phyloP scores from a whole-genome alignment of 345 rosid genomes.

The Noccaea bulbosa region DNA sequence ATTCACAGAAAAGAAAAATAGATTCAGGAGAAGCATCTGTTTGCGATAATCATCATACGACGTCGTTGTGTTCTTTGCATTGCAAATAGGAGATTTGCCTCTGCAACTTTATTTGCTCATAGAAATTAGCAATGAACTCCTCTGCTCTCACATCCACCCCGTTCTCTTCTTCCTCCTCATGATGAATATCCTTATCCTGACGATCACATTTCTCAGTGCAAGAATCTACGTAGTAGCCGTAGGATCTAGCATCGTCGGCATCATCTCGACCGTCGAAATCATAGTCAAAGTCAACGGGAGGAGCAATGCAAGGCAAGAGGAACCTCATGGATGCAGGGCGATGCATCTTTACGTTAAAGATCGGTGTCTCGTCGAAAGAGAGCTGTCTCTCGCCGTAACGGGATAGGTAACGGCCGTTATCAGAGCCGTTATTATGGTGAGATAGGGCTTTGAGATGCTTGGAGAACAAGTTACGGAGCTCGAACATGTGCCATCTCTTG shows the following conservation, averaged over 20 bases:
- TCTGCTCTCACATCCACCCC: constrained; percentile 85
- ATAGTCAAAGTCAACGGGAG: constrained; percentile 63
- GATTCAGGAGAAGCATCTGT: not conserved
- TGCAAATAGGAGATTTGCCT: constrained; percentile 72
- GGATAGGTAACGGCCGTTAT: constrained; percentile 33
- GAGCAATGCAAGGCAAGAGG: constrained; percentile 76
- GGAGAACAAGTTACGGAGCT: constrained; percentile 54
- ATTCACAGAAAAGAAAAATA: not conserved
- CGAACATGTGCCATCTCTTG: constrained; percentile 57
- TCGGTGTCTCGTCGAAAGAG: constrained; percentile 81
- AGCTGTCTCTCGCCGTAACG: constrained; percentile 67
- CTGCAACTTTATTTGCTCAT: constrained; percentile 74
- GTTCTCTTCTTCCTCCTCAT: constrained; percentile 50
- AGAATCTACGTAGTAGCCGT: constrained; percentile 36
- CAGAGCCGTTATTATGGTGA: constrained; percentile 20
- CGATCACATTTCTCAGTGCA: constrained; percentile 27
- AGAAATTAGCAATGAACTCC: constrained; percentile 78
- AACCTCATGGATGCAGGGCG: constrained; percentile 69
- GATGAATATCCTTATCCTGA: constrained; percentile 24
- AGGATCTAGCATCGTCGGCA: constrained; percentile 17
- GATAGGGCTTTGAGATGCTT: constrained; percentile 60
- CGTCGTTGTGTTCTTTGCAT: constrained; percentile 47
- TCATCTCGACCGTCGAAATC: constrained; percentile 48
- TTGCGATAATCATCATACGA: not conserved
- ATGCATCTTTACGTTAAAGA: constrained; percentile 62